Percentiles rank a stretch among this genome's conserved stretches.
Evolutionary conservation across 1,284 basidiomycete species (phyloP).

Genomic region (Abortiporus biennis): DNA sequence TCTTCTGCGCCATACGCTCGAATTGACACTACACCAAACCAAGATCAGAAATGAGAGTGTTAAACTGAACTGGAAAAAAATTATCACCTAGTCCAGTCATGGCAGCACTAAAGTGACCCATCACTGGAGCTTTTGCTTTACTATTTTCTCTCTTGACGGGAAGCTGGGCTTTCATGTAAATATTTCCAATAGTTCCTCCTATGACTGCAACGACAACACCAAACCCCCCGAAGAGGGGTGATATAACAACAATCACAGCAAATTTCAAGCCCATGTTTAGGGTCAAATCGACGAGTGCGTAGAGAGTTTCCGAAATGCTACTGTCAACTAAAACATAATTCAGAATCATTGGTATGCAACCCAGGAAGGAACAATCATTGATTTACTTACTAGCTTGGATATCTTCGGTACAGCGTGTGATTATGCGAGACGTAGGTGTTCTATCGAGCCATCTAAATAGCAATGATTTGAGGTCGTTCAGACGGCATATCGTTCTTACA

Average conservation of each 20-base stretch:
- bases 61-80: conserved; percentile 10
- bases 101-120: conserved; percentile 62
- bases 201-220: conserved; percentile 30
- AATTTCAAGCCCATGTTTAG: conserved; percentile 33
- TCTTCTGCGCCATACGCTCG: conserved; percentile 49
- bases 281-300: conserved; percentile 23
- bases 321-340: conserved; percentile 22
- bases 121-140: conserved; percentile 55
- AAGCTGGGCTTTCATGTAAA: conserved; percentile 67
- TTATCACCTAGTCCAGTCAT: conserved; percentile 54
- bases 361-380: neutral
- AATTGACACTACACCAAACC: conserved; percentile 38
- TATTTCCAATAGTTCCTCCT: conserved; percentile 34
- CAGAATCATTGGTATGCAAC: too few species aligned
- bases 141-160: conserved; percentile 70
- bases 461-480: conserved; percentile 10
- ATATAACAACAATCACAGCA: conserved; percentile 33
- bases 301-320: conserved; percentile 19
- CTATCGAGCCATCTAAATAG: conserved; percentile 39
- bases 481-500: neutral
- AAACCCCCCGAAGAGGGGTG: conserved; percentile 32
- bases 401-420: conserved; percentile 55
- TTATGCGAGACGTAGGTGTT: conserved; percentile 50
- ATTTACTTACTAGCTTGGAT: conserved; percentile 33
- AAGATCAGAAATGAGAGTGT: neutral